These are phyloP conservation scores for Phoma sp. DNA, from an alignment of 2,329 filamentous ascomycete genomes.

Conservation along the genomic window DNA sequence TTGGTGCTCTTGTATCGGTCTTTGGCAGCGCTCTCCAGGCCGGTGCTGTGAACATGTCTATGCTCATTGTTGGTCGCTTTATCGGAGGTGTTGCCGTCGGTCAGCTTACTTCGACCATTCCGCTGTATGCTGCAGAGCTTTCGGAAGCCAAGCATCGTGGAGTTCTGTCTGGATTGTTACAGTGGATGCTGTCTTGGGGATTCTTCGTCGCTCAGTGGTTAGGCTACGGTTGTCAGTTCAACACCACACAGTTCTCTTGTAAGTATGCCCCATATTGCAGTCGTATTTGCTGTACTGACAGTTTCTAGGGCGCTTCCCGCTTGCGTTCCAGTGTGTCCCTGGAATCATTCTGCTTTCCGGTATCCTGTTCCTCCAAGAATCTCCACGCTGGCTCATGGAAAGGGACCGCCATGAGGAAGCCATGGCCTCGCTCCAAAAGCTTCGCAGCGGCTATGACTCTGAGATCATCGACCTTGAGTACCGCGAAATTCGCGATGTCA, in stretches of 20 bases:
- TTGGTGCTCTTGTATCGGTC: slow-evolving; percentile 43
- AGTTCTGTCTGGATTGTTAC: slow-evolving; percentile 67
- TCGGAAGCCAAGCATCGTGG: slow-evolving; percentile 47
- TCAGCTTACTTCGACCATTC: slow-evolving; percentile 26
- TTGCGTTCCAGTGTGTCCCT: slow-evolving; percentile 54
- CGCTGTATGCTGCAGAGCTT: slow-evolving; percentile 39
- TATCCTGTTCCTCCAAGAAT: slow-evolving; percentile 63
- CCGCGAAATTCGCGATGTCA: slow-evolving; percentile 31
- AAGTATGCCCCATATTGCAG: slow-evolving; percentile 9
- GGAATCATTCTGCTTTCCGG: slow-evolving; percentile 51
- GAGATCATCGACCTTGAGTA: slow-evolving; percentile 31
- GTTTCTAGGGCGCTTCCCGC: slow-evolving; percentile 44
- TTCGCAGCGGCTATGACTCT: slow-evolving; percentile 25
- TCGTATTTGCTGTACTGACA: slow-evolving; percentile 11
- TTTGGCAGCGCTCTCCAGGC: slow-evolving; percentile 48
- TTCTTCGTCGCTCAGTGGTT: slow-evolving; percentile 50
- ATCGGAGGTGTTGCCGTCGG: slow-evolving; percentile 60
- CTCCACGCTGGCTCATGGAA: slow-evolving; percentile 65
- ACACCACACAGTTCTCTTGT: slow-evolving; percentile 29
- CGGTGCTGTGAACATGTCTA: slow-evolving; percentile 47
- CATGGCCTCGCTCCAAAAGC: slow-evolving; percentile 26
- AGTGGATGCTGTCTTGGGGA: slow-evolving; percentile 49
- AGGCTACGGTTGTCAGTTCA: slow-evolving; percentile 46
- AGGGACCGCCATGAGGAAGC: slow-evolving; percentile 60
- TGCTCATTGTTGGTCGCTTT: slow-evolving; percentile 59